Percentiles rank a stretch among this genome's conserved stretches.
These are phyloP conservation scores for Zalaria sp. DNA, from an alignment of 2,329 filamentous ascomycete species.

Conservation along the genomic window DNA sequence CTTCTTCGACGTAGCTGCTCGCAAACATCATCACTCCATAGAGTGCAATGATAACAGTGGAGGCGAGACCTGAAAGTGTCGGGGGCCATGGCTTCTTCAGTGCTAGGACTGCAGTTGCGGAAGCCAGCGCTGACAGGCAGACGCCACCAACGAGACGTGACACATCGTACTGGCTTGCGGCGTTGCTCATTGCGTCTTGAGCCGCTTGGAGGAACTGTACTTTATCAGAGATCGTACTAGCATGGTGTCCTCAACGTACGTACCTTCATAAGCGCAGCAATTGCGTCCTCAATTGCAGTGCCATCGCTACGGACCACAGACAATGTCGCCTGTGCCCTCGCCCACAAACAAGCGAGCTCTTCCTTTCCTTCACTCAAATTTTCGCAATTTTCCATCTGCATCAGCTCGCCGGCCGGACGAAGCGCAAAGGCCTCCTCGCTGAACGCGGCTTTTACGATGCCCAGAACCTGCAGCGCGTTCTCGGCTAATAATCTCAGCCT, in stretches of 20 bases:
- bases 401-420: background rate
- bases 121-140: conserved; percentile 25
- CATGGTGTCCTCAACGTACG: conserved; percentile 8
- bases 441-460: conserved; percentile 63
- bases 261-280: conserved; percentile 1
- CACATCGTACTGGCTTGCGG: conserved; percentile 86
- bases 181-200: conserved; percentile 70
- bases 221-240: conserved; percentile 1
- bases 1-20: conserved; percentile 94
- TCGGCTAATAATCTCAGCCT: conserved; percentile 44
- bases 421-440: conserved; percentile 25
- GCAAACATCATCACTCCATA: conserved; percentile 94
- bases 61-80: conserved; percentile 32
- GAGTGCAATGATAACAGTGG: conserved; percentile 20
- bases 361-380: conserved; percentile 6
- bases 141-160: conserved; percentile 40
- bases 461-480: conserved; percentile 70
- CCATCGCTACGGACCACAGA: too few species aligned
- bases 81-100: conserved; percentile 16
- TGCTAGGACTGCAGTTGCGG: conserved; percentile 21
- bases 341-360: conserved; percentile 57
- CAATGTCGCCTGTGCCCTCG: conserved; percentile 6
- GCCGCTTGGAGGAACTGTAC: conserved; percentile 51
- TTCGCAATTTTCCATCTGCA: conserved; percentile 8
- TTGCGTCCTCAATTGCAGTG: too few species aligned